Base-by-base conservation (phyloP, 2,329 filamentous ascomycete genomes). In the Leptographium flavum region DNA sequence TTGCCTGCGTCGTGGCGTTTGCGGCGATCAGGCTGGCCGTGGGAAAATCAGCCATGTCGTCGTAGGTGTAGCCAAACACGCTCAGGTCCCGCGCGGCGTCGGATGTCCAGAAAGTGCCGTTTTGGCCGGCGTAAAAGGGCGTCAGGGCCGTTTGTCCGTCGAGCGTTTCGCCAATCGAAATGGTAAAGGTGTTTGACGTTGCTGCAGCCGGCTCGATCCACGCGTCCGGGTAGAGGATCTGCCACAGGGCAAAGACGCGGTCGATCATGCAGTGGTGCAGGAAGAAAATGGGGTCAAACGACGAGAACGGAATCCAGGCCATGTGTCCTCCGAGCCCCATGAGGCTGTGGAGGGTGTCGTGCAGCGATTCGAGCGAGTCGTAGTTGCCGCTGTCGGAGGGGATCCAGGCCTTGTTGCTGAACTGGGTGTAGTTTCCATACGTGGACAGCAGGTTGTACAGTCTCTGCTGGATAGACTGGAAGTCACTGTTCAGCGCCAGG, bases 241-340 rank as follows among this genome's bases (percentile, higher is more conserved):
- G 83, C 83, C 83, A 92, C 49, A 93, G 72, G 28, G 83, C 76
- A 50, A 87, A 76, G 25, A 84, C 61, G 3, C 86, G 75, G 56
- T 93, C 86, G 8, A 87, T 73, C 60, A 83, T 87, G 50, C 69
- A 66, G 54, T 90, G 85, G 55, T 90, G 83, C 9, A 90, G 63
- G 62, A 81, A 84, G 62, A 81, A 84, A 61, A 90, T 64, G 0
- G 85, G 85, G 56, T 93, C 86, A 57, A 86, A 93, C 0, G 81
- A 74, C 2, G 84, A 83, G 53, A 82, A 81, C 17, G 78, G 75
- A 28, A 79, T 76, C 58, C 75, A 82, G 36, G 72, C 75, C 74
- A 83, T 82, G 54, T 86, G 81, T 2, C 82, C 81, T 31, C 70
- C 69, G 63, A 62, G 67, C 28, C 73, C 83, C 4, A 71, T 67